These are phyloP conservation scores for Komagataella mondaviorum DNA, from an alignment of 805 yeast genomes.

Conservation along the genomic window DNA sequence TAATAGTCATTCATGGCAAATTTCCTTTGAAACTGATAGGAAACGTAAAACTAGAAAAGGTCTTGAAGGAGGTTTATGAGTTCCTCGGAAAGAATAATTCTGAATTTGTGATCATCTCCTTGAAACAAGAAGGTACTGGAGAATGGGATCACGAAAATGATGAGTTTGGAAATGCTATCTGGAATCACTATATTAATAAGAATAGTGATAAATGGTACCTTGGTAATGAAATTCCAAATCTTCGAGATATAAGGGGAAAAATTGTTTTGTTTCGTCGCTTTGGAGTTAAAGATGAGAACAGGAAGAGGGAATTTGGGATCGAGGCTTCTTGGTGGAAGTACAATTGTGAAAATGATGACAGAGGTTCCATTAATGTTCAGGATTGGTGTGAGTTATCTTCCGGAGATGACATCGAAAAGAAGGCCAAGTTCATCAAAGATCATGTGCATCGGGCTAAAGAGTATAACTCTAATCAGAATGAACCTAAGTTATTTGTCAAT, in stretches of 20 bases:
- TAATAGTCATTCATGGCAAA: constrained; percentile 62
- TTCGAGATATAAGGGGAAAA: constrained; percentile 58
- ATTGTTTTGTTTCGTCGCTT: constrained; percentile 56
- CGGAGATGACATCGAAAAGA: constrained; percentile 38
- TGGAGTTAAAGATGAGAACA: constrained; percentile 35
- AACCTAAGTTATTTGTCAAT: constrained; percentile 51
- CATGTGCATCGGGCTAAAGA: constrained; percentile 39
- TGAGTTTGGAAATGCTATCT: constrained; percentile 49
- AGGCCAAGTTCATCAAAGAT: constrained; percentile 41
- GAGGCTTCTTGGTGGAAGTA: constrained; percentile 57
- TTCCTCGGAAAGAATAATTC: constrained; percentile 38
- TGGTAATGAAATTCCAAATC: constrained; percentile 36
- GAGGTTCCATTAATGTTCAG: constrained; percentile 51
- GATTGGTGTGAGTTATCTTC: constrained; percentile 56
- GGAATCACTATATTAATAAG: constrained; percentile 39
- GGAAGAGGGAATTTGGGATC: constrained; percentile 35
- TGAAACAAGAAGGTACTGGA: constrained; percentile 65
- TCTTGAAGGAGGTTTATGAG: constrained; percentile 42
- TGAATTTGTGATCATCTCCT: constrained; percentile 52
- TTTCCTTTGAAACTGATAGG: constrained; percentile 58
- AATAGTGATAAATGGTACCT: constrained; percentile 48
- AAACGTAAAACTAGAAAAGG: constrained; percentile 36
- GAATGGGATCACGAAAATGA: constrained; percentile 40
- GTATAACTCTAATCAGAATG: constrained; percentile 28
- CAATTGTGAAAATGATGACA: constrained; percentile 52